phyloP scores from a whole-genome alignment of 129 eudicot genomes.

The Ambrosia artemisiifolia region DNA sequence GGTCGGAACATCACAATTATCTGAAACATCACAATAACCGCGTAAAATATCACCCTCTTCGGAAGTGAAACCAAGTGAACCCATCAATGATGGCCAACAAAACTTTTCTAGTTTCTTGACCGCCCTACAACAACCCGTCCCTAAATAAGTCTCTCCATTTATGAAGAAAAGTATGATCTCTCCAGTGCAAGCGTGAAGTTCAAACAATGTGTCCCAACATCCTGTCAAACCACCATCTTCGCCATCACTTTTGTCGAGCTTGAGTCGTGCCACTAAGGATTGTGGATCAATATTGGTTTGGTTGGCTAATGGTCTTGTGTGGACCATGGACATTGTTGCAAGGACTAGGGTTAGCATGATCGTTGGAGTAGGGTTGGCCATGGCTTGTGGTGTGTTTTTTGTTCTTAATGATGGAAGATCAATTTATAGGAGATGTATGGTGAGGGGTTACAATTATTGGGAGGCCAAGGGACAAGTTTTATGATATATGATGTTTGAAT shows the following conservation, averaged over 20 bases:
- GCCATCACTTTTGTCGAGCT: slow-evolving; percentile 16
- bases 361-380: slow-evolving; percentile 17
- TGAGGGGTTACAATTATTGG: slow-evolving; percentile 17
- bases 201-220: slow-evolving; percentile 66
- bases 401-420: neutral
- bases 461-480: slow-evolving; percentile 4
- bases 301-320: slow-evolving; percentile 20
- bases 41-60: slow-evolving; percentile 60
- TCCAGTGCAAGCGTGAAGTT: slow-evolving; percentile 64
- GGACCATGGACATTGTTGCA: slow-evolving; percentile 15
- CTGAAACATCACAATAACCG: slow-evolving; percentile 63
- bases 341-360: slow-evolving; percentile 15
- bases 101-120: slow-evolving; percentile 36
- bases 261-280: slow-evolving; percentile 30
- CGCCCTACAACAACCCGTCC: slow-evolving; percentile 52
- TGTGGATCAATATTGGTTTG: slow-evolving; percentile 9
- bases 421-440: slow-evolving; percentile 23
- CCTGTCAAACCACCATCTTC: slow-evolving; percentile 18
- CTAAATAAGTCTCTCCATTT: slow-evolving; percentile 60
- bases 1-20: slow-evolving; percentile 10
- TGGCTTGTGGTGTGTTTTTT: slow-evolving; percentile 9
- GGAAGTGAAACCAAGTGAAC: slow-evolving; percentile 46
- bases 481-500: neutral
- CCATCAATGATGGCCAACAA: slow-evolving; percentile 66
- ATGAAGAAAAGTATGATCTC: slow-evolving; percentile 60